Evolutionary conservation across 1,139 yeast species (phyloP), one percentile per base, ranked within the genome.

Genomic region (Lodderomyces parapsilosis): DNA sequence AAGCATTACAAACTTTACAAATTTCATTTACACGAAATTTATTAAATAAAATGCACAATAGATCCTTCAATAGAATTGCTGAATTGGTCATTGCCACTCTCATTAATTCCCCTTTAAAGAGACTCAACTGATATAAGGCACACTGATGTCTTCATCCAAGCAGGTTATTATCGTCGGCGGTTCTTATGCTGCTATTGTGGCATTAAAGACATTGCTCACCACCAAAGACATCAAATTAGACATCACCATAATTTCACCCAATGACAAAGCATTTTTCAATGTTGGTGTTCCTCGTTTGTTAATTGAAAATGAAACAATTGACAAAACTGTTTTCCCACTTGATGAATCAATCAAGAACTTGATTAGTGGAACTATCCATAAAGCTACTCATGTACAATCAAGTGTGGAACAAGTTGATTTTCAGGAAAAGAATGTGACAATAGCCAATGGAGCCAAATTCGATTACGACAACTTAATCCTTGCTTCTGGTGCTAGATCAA

Each of bases 121-220:
- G n/a, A n/a, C n/a, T n/a, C n/a, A 17, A 18, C 22, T 17, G 5
- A 31, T 18, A 24, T 9, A 9, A 24, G 4, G n/a, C 10, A 9
- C 27, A 11, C 19, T 11, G 13, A 33, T 33, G 36, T 18, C 24
- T 6, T 8, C 33, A 11, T 15, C 19, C 15, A 51, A 49, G 31
- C 38, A 48, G 32, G 49, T 66, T 17, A 61, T 65, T 2, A 60
- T 68, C n/a, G 51, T 68, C 17, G 74, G 74, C 8, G 71, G 65
- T 2, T 67, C 71, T 2, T 66, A 51, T 44, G 69, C 67, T 4
- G 74, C 62, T 3, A 47, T 58, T 11, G 32, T 40, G 6, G 68
- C 70, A 4, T 59, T 62, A 7, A 58, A 57, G 24, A 45, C 51
- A 1, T 39, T 59, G 6, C 45, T 54, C 15, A 43, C 48, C 11